Conservation (phyloP, 2,329 filamentous ascomycete genomes). For the Colletotrichum gloeosporioides region DNA sequence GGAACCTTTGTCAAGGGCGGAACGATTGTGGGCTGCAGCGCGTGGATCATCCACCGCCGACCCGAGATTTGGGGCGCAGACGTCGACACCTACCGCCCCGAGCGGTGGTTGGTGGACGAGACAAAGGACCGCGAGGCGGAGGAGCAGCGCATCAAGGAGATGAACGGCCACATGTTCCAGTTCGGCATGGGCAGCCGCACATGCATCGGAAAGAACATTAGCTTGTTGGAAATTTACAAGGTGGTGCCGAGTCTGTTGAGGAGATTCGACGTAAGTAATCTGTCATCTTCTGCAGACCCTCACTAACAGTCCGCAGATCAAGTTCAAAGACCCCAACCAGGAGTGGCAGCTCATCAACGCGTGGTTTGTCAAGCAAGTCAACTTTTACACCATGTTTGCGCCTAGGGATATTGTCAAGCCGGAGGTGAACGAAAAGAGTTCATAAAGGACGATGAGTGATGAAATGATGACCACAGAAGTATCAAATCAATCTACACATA, state of each 20-base stretch:
- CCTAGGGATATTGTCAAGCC: slow-evolving; percentile 48
- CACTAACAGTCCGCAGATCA: slow-evolving; percentile 42
- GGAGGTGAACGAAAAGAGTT: background rate
- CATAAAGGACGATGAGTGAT: background rate
- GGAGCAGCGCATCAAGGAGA: slow-evolving; percentile 64
- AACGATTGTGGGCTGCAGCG: slow-evolving; percentile 76
- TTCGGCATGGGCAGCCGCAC: slow-evolving; percentile 76
- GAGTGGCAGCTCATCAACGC: slow-evolving; percentile 67
- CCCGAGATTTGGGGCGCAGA: slow-evolving; percentile 72
- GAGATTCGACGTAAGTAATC: slow-evolving; percentile 61
- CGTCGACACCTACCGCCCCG: slow-evolving; percentile 69
- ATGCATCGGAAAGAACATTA: slow-evolving; percentile 73
- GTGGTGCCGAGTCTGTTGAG: slow-evolving; percentile 65
- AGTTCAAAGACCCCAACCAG: slow-evolving; percentile 56
- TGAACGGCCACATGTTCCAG: slow-evolving; percentile 75
- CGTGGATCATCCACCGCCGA: slow-evolving; percentile 76
- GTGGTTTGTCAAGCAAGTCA: slow-evolving; percentile 67
- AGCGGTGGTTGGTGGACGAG: slow-evolving; percentile 65
- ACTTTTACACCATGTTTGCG: slow-evolving; percentile 55
- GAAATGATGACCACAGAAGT: background rate
- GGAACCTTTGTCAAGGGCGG: slow-evolving; percentile 69
- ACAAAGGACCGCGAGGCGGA: slow-evolving; percentile 39
- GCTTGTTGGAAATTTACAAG: slow-evolving; percentile 68
- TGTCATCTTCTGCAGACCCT: too few species aligned
- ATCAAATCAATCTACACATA: background rate